Conservation (phyloP, 805 yeast genomes). For the Schwanniomyces vanrijiae region DNA sequence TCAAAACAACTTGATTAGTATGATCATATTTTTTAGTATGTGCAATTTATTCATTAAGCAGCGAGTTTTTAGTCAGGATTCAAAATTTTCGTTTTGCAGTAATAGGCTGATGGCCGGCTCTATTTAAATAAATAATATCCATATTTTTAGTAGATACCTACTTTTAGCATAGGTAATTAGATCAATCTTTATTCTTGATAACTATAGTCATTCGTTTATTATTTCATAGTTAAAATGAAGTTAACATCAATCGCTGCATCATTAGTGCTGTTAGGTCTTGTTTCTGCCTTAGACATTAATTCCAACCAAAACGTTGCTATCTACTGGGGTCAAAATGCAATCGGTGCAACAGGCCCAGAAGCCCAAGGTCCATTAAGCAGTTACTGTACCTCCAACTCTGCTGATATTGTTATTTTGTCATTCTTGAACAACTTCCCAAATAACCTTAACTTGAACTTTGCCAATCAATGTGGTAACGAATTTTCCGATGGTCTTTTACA, state of each 20-base stretch:
- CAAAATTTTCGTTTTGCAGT: no score
- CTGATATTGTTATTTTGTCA: conserved; percentile 67
- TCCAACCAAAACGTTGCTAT: conserved; percentile 58
- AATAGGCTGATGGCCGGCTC: no score
- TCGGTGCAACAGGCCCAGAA: neutral
- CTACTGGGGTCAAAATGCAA: conserved; percentile 77
- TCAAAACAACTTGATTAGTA: no score
- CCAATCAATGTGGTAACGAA: conserved; percentile 19
- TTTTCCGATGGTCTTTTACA: conserved; percentile 42
- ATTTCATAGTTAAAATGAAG: neutral
- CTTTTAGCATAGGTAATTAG: neutral
- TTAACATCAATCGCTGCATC: neutral
- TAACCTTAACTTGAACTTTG: conserved; percentile 14
- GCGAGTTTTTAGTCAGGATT: no score
- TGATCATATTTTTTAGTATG: no score
- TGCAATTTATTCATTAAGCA: no score
- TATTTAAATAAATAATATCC: no score
- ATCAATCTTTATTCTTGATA: neutral
- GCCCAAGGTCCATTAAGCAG: conserved; percentile 21
- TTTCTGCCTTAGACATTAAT: conserved; percentile 7
- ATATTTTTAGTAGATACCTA: no score
- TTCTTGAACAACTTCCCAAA: conserved; percentile 63
- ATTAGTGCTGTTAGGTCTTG: conserved; percentile 3
- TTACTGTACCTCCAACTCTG: conserved; percentile 65
- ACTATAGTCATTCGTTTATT: neutral